Conservation (phyloP, 1,284 basidiomycete species). For the Gomphus bonarii region DNA sequence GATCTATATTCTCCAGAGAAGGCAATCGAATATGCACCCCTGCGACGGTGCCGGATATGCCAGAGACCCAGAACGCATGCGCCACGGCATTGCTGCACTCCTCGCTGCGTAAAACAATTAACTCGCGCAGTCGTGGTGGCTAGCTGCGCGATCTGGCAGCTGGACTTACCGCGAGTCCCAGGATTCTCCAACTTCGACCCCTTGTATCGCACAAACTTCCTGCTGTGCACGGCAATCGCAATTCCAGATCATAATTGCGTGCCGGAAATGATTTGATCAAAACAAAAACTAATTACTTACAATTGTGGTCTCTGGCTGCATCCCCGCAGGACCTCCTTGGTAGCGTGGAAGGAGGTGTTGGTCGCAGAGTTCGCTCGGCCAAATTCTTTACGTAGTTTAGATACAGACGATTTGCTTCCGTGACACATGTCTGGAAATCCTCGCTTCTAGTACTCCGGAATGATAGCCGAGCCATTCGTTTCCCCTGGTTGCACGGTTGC, state of each 20-base stretch:
- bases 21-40: slow-evolving; percentile 69
- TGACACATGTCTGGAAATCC: too few relatives aligned
- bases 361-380: background rate
- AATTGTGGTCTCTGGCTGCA: too few relatives aligned
- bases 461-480: too few relatives aligned
- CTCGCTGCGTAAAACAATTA: slow-evolving; percentile 26
- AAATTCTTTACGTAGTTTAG: background rate
- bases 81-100: slow-evolving; percentile 63
- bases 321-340: too few relatives aligned
- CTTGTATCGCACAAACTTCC: slow-evolving; percentile 55
- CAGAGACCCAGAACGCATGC: slow-evolving; percentile 76
- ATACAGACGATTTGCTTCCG: background rate
- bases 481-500: too few relatives aligned
- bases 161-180: slow-evolving; percentile 48
- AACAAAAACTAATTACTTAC: too few relatives aligned
- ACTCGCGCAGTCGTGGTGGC: background rate
- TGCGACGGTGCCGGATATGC: slow-evolving; percentile 52
- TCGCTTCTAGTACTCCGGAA: too few relatives aligned
- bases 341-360: too few relatives aligned
- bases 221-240: slow-evolving; percentile 18
- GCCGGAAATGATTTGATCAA: background rate
- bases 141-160: too few relatives aligned
- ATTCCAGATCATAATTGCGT: background rate
- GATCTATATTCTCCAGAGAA: slow-evolving; percentile 79
- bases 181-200: slow-evolving; percentile 65